Evolutionary conservation across 1,139 yeast species (phyloP).

Genomic region (Blastobotrys elegans): DNA sequence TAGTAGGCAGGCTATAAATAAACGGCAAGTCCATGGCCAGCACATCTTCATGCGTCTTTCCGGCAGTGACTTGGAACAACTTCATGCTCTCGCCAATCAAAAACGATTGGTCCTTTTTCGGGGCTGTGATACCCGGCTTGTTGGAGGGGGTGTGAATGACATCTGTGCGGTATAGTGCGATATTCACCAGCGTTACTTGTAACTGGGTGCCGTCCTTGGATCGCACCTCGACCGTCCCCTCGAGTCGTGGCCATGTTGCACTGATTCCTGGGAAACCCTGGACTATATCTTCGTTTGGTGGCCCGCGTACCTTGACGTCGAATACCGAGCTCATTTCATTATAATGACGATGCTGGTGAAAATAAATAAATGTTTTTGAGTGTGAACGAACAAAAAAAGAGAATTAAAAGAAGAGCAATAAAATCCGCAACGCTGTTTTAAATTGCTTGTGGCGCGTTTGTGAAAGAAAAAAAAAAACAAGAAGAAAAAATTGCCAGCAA

Average conservation of each 20-base stretch:
- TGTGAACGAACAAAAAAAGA: too few relatives aligned
- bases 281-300: conserved; percentile 39
- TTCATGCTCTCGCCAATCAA: conserved; percentile 32
- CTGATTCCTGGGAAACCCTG: conserved; percentile 41
- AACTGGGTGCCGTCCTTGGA: conserved; percentile 26
- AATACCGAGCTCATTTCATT: conserved; percentile 17
- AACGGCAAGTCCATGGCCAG: conserved; percentile 39
- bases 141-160: conserved; percentile 33
- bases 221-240: conserved; percentile 38
- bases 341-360: too few relatives aligned
- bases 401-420: too few relatives aligned
- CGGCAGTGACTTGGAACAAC: conserved; percentile 28
- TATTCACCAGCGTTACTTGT: conserved; percentile 28
- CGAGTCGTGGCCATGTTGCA: conserved; percentile 40
- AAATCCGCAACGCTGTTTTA: too few relatives aligned
- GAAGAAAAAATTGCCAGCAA: too few relatives aligned
- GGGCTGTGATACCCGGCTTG: conserved; percentile 32
- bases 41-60: conserved; percentile 26
- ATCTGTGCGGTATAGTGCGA: conserved; percentile 40
- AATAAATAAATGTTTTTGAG: too few relatives aligned
- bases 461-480: too few relatives aligned
- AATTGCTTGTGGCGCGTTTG: too few relatives aligned
- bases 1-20: conserved; percentile 33
- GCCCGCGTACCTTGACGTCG: conserved; percentile 35
- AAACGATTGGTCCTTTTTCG: conserved; percentile 35